Percentiles rank a stretch among this genome's conserved stretches.
These are phyloP conservation scores for Oryza longistaminata DNA, from an alignment of 176 grass and related monocot species.

Conservation along the genomic window DNA sequence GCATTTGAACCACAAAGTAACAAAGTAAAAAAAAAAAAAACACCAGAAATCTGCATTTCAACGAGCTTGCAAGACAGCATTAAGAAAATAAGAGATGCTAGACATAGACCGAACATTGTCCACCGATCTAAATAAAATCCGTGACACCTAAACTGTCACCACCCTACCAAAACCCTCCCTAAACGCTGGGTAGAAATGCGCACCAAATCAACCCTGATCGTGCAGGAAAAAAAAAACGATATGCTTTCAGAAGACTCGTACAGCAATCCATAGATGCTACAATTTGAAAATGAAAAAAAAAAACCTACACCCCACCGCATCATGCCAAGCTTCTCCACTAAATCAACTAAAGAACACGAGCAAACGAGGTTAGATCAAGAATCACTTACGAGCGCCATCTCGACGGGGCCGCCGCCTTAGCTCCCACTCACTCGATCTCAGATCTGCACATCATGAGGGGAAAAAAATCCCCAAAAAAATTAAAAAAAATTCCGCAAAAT, in stretches of 20 bases:
- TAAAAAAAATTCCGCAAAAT: background rate
- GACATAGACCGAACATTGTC: background rate
- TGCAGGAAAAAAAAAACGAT: background rate
- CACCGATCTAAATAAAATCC: background rate
- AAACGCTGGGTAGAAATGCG: no score
- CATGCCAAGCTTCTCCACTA: no score
- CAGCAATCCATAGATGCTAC: background rate
- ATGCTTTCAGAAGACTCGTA: background rate
- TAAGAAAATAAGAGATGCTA: background rate
- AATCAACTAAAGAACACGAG: no score
- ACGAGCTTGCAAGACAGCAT: background rate
- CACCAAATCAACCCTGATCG: background rate
- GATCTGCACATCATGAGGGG: background rate
- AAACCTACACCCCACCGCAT: no score
- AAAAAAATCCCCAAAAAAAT: background rate
- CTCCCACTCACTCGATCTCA: constrained; percentile 10
- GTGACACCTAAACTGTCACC: background rate
- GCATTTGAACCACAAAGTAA: background rate
- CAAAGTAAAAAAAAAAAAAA: no score
- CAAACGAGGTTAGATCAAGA: background rate
- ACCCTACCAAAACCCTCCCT: background rate
- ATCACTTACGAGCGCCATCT: constrained; percentile 45
- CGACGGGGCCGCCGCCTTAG: constrained; percentile 11
- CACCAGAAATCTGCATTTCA: no score
- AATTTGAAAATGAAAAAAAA: background rate